These are phyloP conservation scores for Cucumis sativus DNA, from an alignment of 306 rosid species.

Conservation along the genomic window Cucumber_9930_V3 NC_026655.2:1711001-1711500, in stretches of 20 bases:
- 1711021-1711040: slow-evolving; percentile 56
- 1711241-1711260: slow-evolving; percentile 84
- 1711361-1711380: no score
- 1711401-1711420: neutral
- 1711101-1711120: neutral
- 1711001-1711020: slow-evolving; percentile 95
- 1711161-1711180: slow-evolving; percentile 89
- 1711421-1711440: slow-evolving; percentile 51
- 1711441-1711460: slow-evolving; percentile 73
- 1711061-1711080: slow-evolving; percentile 32
- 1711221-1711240: slow-evolving; percentile 67
- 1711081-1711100: neutral
- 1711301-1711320: neutral
- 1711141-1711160: slow-evolving; percentile 28
- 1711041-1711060: slow-evolving; percentile 91
- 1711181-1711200: slow-evolving; percentile 79
- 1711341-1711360: neutral
- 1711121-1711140: neutral
- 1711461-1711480: slow-evolving; percentile 51
- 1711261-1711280: slow-evolving; percentile 21
- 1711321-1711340: neutral
- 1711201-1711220: slow-evolving; percentile 28
- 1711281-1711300: neutral
- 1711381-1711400: neutral
- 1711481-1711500: slow-evolving; percentile 24